Evolutionary conservation across 352 stramenopile species (phyloP).

Genomic region (Phytophthora pistaciae): DNA sequence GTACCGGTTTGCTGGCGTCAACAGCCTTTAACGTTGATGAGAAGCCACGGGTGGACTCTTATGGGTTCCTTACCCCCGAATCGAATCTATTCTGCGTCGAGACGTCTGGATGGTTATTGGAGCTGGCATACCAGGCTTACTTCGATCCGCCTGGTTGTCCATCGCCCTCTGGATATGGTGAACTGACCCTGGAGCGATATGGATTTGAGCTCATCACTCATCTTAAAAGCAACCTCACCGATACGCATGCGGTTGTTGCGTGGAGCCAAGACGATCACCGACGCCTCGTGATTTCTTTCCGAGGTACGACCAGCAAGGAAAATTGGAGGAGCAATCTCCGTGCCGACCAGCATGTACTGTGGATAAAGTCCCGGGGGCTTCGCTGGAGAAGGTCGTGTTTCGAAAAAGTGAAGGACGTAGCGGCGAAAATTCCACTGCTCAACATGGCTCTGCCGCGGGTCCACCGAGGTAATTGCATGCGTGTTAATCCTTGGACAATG

Average conservation of each 20-base stretch:
- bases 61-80: constrained; percentile 71
- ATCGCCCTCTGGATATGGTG: constrained; percentile 80
- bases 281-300: constrained; percentile 87
- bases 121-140: constrained; percentile 89
- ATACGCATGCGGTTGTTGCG: constrained; percentile 81
- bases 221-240: constrained; percentile 71
- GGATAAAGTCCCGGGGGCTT: constrained; percentile 75
- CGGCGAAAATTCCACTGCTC: constrained; percentile 81
- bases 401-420: constrained; percentile 65
- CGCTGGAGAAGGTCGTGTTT: constrained; percentile 65
- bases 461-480: constrained; percentile 66
- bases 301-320: constrained; percentile 85
- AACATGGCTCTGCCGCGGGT: constrained; percentile 89
- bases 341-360: constrained; percentile 83
- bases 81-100: constrained; percentile 90
- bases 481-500: background rate
- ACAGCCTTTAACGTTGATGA: constrained; percentile 85
- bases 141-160: constrained; percentile 83
- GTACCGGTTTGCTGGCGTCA: constrained; percentile 59
- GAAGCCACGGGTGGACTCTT: constrained; percentile 62
- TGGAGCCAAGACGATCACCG: constrained; percentile 59
- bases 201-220: constrained; percentile 90
- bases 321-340: constrained; percentile 92
- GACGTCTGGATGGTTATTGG: constrained; percentile 82
- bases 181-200: constrained; percentile 73